A percentile compares a stretch with the other conserved stretches of the same genome.
Conservation (phyloP, 495 filamentous ascomycete genomes). For the Penicillium pulvis region DNA sequence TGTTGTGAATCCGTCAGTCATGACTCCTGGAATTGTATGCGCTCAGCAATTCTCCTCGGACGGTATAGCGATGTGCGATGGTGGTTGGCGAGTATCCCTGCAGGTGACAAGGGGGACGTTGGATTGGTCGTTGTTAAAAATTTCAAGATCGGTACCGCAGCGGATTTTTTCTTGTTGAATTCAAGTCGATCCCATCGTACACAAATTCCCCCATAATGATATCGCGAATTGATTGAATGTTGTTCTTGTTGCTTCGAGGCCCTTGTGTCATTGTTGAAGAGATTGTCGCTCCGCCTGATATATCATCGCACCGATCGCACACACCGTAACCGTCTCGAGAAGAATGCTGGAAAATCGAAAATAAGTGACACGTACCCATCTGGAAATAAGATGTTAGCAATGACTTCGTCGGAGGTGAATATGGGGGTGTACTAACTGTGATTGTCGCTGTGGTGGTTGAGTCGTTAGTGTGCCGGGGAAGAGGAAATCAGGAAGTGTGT, state of each 20-base stretch:
- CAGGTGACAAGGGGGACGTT: slow-evolving; percentile 4
- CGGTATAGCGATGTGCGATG: slow-evolving; percentile 29
- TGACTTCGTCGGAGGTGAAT: slow-evolving; percentile 14
- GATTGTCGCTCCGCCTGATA: slow-evolving; percentile 17
- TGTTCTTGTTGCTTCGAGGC: background rate
- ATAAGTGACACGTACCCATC: slow-evolving; percentile 57
- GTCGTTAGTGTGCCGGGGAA: slow-evolving; percentile 43
- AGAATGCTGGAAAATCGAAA: slow-evolving; percentile 24
- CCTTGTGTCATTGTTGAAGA: slow-evolving; percentile 8
- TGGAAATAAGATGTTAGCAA: slow-evolving; percentile 41
- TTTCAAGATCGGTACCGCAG: slow-evolving; percentile 20
- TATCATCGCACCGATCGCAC: slow-evolving; percentile 28
- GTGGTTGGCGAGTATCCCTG: slow-evolving; percentile 9
- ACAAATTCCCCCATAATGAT: background rate
- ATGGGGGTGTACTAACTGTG: slow-evolving; percentile 50
- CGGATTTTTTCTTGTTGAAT: background rate
- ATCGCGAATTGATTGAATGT: background rate
- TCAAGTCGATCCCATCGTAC: background rate
- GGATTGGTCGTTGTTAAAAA: slow-evolving; percentile 16
- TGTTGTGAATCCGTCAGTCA: slow-evolving; percentile 49
- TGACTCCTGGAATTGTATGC: slow-evolving; percentile 15
- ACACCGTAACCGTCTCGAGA: slow-evolving; percentile 37
- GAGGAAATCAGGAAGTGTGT: slow-evolving; percentile 51
- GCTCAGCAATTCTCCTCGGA: slow-evolving; percentile 16
- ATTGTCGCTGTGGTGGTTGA: slow-evolving; percentile 57